These are phyloP conservation scores for Erythrophleum ivorense DNA, from an alignment of 331 rosid genomes.

Conservation along the genomic window DNA sequence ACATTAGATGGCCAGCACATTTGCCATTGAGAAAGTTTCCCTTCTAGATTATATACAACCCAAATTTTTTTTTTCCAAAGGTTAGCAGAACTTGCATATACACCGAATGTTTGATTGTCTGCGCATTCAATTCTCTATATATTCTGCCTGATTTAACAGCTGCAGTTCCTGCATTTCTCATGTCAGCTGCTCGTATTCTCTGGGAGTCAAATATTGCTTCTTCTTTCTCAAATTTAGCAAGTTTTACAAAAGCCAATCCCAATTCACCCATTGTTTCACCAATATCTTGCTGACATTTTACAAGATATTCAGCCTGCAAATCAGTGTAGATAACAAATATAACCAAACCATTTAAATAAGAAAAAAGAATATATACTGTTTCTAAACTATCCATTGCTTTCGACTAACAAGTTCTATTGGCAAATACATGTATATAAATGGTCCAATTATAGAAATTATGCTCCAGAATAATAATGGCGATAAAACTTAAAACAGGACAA, in stretches of 20 bases:
- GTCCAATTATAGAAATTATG: no score
- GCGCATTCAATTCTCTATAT: conserved; percentile 75
- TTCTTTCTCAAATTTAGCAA: conserved; percentile 75
- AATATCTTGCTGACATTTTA: conserved; percentile 80
- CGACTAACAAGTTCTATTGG: neutral
- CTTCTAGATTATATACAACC: neutral
- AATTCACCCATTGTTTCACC: conserved; percentile 82
- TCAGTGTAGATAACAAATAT: neutral
- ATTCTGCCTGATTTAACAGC: conserved; percentile 81
- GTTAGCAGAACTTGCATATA: conserved; percentile 5
- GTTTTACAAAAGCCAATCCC: conserved; percentile 71
- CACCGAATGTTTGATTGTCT: conserved; percentile 81
- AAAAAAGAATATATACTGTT: no score
- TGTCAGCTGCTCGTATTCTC: conserved; percentile 63
- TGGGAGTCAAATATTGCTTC: conserved; percentile 69
- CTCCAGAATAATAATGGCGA: neutral
- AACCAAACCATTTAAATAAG: neutral
- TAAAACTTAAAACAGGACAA: conserved; percentile 22
- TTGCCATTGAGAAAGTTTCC: neutral
- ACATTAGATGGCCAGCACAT: conserved; percentile 7
- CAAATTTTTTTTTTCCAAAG: no score
- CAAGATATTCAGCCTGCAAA: conserved; percentile 80
- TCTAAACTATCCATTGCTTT: neutral
- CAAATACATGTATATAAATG: no score
- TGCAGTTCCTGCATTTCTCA: conserved; percentile 72